Evolutionary conservation across 257 asterid genomes (phyloP).

Genomic region (Solanum ossicruentum): DNA sequence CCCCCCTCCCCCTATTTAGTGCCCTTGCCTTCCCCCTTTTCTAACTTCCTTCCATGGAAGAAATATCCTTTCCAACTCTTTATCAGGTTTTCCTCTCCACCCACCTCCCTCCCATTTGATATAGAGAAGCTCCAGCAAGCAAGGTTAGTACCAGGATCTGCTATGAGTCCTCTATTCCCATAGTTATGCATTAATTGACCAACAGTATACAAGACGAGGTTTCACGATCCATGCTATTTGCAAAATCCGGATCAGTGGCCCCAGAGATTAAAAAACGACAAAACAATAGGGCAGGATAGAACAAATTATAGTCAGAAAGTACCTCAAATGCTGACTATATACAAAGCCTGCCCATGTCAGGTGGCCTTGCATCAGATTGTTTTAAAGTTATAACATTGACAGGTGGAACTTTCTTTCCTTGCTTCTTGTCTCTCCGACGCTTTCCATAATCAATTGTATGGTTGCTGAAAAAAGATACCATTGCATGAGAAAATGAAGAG

Average conservation of each 20-base stretch:
- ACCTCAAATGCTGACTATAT: slow-evolving; percentile 37
- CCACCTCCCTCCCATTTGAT: background rate
- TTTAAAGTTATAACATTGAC: slow-evolving; percentile 18
- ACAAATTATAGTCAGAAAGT: background rate
- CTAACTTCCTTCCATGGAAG: background rate
- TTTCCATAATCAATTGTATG: slow-evolving; percentile 51
- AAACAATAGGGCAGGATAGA: background rate
- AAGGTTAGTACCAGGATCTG: background rate
- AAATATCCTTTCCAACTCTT: background rate
- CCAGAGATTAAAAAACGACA: background rate
- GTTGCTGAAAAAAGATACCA: slow-evolving; percentile 21
- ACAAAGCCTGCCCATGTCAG: slow-evolving; percentile 83
- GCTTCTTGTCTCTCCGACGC: slow-evolving; percentile 51
- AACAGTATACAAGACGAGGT: background rate
- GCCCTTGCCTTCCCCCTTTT: background rate
- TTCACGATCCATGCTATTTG: background rate
- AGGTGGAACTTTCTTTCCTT: slow-evolving; percentile 39
- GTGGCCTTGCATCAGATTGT: slow-evolving; percentile 57
- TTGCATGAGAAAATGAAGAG: background rate
- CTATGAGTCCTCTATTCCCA: background rate
- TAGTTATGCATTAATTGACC: background rate
- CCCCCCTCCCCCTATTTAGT: background rate
- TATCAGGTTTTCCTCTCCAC: background rate
- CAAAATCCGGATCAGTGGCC: background rate
- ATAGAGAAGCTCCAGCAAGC: background rate